Evolutionary conservation across 163 green algal species (phyloP).

Genomic region (Prototheca wickerhamii): DNA sequence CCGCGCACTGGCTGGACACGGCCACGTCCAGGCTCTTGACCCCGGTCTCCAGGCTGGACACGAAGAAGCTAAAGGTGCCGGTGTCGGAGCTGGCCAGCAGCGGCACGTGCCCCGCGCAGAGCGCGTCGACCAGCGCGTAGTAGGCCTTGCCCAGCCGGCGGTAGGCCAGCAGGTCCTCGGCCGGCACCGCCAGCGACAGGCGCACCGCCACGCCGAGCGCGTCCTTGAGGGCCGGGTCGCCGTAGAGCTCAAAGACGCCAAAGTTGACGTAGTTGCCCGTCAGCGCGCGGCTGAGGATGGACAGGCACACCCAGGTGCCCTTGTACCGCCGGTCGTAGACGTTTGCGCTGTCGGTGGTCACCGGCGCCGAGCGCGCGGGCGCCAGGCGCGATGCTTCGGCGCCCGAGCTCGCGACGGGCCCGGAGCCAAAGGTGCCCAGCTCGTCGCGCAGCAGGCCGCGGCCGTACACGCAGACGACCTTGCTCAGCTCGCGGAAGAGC

Average conservation of each 20-base stretch:
- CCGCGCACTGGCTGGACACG: constrained; percentile 54
- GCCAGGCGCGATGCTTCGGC: too few species aligned
- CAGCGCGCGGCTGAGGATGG: constrained; percentile 71
- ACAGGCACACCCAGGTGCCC: constrained; percentile 87
- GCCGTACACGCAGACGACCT: constrained; percentile 19
- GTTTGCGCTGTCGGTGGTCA: constrained; percentile 22
- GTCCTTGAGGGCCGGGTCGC: constrained; percentile 84
- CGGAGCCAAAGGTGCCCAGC: too few species aligned
- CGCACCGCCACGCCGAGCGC: constrained; percentile 80
- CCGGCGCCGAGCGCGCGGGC: not conserved
- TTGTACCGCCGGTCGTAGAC: constrained; percentile 83
- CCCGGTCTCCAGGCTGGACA: constrained; percentile 73
- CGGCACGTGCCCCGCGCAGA: constrained; percentile 75
- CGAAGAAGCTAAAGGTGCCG: constrained; percentile 77
- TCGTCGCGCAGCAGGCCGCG: not conserved
- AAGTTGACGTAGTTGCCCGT: constrained; percentile 97
- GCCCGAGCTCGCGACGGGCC: too few species aligned
- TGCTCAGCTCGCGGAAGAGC: constrained; percentile 84
- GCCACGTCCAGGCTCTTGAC: constrained; percentile 80
- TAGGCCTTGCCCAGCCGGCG: constrained; percentile 74
- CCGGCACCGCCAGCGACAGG: constrained; percentile 69
- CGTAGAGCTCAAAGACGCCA: constrained; percentile 97
- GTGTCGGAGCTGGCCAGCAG: constrained; percentile 52
- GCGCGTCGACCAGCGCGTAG: constrained; percentile 88
- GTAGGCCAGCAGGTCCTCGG: constrained; percentile 82